phyloP scores from a whole-genome alignment of 176 grass and related monocot genomes.

The Hordeum vulgare region MorexV3_pseudomolecules_assembly NC_058522.1:577764117-577764616 shows the following conservation, averaged over 20 bases:
- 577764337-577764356: conserved; percentile 16
- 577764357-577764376: conserved; percentile 42
- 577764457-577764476: conserved; percentile 41
- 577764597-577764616: conserved; percentile 37
- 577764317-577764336: conserved; percentile 30
- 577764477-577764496: conserved; percentile 58
- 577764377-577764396: conserved; percentile 44
- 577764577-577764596: conserved; percentile 55
- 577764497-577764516: conserved; percentile 60
- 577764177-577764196: conserved; percentile 42
- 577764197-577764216: conserved; percentile 29
- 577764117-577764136: conserved; percentile 44
- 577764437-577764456: conserved; percentile 55
- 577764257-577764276: conserved; percentile 54
- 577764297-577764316: conserved; percentile 69
- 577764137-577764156: conserved; percentile 46
- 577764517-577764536: conserved; percentile 44
- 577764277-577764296: conserved; percentile 64
- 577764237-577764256: conserved; percentile 28
- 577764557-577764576: conserved; percentile 37
- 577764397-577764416: conserved; percentile 62
- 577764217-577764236: conserved; percentile 22
- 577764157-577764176: conserved; percentile 35
- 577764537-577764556: conserved; percentile 32
- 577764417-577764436: conserved; percentile 55